These are phyloP conservation scores for Musa beccarii DNA, from an alignment of 176 grass and related monocot genomes.

Conservation along the genomic window DNA sequence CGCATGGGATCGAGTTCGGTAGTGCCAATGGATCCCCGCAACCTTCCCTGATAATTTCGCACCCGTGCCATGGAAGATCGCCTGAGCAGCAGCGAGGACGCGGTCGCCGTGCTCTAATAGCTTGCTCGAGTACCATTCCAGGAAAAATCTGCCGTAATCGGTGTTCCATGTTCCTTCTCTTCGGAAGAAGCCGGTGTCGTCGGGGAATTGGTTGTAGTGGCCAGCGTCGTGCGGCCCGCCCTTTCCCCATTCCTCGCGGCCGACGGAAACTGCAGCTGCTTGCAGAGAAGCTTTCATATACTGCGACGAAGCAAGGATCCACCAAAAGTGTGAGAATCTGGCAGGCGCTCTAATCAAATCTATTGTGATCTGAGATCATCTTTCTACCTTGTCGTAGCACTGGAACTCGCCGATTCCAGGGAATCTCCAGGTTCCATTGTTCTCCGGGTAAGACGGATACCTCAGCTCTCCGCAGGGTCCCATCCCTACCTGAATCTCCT, in stretches of 20 bases:
- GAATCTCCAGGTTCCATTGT: slow-evolving; percentile 87
- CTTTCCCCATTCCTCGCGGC: slow-evolving; percentile 63
- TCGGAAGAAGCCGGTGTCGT: slow-evolving; percentile 92
- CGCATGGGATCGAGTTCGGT: slow-evolving; percentile 69
- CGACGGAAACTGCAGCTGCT: slow-evolving; percentile 39
- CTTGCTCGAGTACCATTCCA: slow-evolving; percentile 78
- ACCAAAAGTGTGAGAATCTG: not conserved
- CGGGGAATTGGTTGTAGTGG: slow-evolving; percentile 91
- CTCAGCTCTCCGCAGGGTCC: slow-evolving; percentile 93
- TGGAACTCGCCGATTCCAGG: slow-evolving; percentile 97
- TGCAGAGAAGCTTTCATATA: slow-evolving; percentile 77
- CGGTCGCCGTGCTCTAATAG: slow-evolving; percentile 81
- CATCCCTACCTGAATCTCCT: slow-evolving; percentile 96
- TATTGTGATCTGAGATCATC: not conserved
- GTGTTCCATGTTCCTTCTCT: slow-evolving; percentile 85
- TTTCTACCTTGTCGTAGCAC: slow-evolving; percentile 67
- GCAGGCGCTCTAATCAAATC: not conserved
- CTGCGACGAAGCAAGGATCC: slow-evolving; percentile 21
- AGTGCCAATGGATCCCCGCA: slow-evolving; percentile 98
- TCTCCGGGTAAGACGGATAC: slow-evolving; percentile 93
- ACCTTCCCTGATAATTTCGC: slow-evolving; percentile 72
- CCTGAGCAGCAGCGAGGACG: slow-evolving; percentile 59
- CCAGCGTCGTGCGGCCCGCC: slow-evolving; percentile 78
- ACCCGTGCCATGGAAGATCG: slow-evolving; percentile 61
- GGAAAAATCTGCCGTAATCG: slow-evolving; percentile 84